These are phyloP conservation scores for Penicillium sp. DNA, from an alignment of 2,329 filamentous ascomycete species.

Conservation along the genomic window DNA sequence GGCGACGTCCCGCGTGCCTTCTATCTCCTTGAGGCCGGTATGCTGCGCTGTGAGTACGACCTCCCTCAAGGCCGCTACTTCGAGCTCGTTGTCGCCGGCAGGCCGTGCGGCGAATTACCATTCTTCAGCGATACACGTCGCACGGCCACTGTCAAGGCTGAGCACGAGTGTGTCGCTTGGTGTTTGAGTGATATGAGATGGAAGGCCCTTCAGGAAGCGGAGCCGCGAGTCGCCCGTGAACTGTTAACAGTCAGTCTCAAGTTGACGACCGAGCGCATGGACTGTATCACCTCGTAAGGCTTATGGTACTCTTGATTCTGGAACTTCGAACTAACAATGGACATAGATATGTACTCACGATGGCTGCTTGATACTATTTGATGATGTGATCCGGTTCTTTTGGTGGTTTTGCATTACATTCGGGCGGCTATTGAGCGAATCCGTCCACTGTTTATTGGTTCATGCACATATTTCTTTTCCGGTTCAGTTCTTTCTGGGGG, in stretches of 20 bases:
- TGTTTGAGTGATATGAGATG: constrained; percentile 71
- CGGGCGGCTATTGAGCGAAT: background rate
- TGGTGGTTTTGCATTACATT: background rate
- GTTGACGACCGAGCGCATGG: constrained; percentile 91
- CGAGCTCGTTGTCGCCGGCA: constrained; percentile 90
- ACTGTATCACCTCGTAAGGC: constrained; percentile 62
- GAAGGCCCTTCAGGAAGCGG: constrained; percentile 68
- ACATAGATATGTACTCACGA: constrained; percentile 34
- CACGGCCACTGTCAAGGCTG: constrained; percentile 82
- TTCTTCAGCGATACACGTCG: constrained; percentile 91
- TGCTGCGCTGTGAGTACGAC: constrained; percentile 86
- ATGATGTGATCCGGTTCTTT: background rate
- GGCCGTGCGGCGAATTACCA: constrained; percentile 91
- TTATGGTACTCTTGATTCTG: background rate
- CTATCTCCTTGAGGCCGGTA: constrained; percentile 86
- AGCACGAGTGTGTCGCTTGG: constrained; percentile 82
- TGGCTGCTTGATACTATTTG: constrained; percentile 29
- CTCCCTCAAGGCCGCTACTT: constrained; percentile 85
- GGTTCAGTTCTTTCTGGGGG: background rate
- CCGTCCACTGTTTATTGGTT: background rate
- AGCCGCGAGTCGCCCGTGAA: constrained; percentile 79
- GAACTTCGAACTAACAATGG: constrained; percentile 3
- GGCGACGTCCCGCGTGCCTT: constrained; percentile 80
- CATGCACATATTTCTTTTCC: background rate
- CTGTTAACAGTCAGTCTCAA: constrained; percentile 85